Evolutionary conservation across 2,329 filamentous ascomycete genomes (phyloP), one percentile per base, ranked within the genome.

Genomic region (Penicillium sp.): DNA sequence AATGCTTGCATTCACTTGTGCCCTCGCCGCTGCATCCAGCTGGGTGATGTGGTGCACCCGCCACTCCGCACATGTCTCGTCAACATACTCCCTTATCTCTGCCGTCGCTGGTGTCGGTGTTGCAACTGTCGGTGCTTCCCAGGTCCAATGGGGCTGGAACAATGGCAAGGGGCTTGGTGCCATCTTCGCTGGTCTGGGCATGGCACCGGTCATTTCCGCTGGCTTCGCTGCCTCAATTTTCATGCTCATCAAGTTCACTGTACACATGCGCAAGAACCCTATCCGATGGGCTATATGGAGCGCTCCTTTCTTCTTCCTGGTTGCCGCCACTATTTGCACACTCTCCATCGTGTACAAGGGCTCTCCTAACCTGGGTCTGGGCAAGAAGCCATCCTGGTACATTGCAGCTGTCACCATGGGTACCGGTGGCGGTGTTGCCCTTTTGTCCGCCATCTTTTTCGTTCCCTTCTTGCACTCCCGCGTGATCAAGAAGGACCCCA

Each of bases 11-110:
- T 67, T 67, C 45, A 61, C 64, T 19, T 65, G 62, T 52, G 65
- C 65, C 16, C 54, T 67, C 9, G 65, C 61, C 5, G 65, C 63
- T 11, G 65, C 65, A n/a, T 67, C 65, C 4, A 64, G 77, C 9
- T 90, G 86, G 86, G 84, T 89, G 39, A 89, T 88, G 84, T 89
- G 85, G 84, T 89, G 86, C 69, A 89, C 86, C 1, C 76, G 78
- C 39, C 77, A 89, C 76, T 86, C 83, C 3, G 83, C 84, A 51
- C 86, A 87, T 71, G 84, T 87, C 59, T 87, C 84, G 0, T 86
- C 84, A 0, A 87, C 84, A 22, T 86, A 87, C 75, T 86, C 84
- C 0, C 78, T 88, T 46, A 80, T 87, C 64, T 86, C 83, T 0
- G 78, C 83, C 49, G 77, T 88, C 33, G 83, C 82, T 50, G 83